A percentile compares a stretch with the other conserved stretches of the same genome.
phyloP scores from a whole-genome alignment of 164 flowering plant species.

The Magnolia sinica region DNA sequence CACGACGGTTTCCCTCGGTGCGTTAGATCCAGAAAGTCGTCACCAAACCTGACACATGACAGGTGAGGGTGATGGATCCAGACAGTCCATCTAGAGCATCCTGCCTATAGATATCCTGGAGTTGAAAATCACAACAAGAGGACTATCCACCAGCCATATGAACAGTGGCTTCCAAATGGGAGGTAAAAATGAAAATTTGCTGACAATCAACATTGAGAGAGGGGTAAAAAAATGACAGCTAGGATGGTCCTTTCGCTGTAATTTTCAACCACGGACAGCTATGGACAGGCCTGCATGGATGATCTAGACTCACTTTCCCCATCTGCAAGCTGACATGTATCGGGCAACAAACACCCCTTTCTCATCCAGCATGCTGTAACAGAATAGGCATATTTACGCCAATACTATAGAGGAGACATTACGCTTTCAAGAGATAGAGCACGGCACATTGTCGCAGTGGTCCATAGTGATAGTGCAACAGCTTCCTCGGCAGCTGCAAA shows the following conservation, averaged over 20 bases:
- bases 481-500: constrained; percentile 92
- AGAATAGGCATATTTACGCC: neutral
- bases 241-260: neutral
- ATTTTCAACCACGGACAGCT: neutral
- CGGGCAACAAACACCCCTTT: neutral
- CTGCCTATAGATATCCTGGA: no score
- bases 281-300: neutral
- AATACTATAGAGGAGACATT: constrained; percentile 20
- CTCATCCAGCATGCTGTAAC: neutral
- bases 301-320: neutral
- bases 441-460: constrained; percentile 87
- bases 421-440: constrained; percentile 89
- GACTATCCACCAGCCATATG: neutral
- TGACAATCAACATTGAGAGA: neutral
- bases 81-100: neutral
- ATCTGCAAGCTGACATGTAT: neutral
- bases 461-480: constrained; percentile 75
- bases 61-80: neutral
- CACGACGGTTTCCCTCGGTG: neutral
- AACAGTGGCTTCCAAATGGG: neutral
- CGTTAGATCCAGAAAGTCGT: neutral
- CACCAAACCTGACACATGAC: neutral
- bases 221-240: neutral
- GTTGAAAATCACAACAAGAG: neutral
- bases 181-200: no score